phyloP scores from a whole-genome alignment of 306 rosid genomes.

The Acacia crassicarpa region DNA sequence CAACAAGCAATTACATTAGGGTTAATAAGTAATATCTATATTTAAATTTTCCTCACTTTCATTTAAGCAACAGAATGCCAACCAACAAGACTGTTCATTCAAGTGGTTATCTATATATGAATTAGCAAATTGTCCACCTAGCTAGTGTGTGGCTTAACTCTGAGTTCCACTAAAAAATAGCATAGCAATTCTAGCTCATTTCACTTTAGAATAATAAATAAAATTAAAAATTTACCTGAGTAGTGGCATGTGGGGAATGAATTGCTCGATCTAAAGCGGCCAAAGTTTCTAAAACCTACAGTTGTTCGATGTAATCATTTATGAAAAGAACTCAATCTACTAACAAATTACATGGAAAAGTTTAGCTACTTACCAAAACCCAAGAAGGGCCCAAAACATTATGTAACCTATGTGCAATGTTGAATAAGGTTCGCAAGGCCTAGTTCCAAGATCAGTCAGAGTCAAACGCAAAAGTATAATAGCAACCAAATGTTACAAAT shows the following conservation, averaged over 20 bases:
- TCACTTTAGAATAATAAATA: neutral
- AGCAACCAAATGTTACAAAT: conserved; percentile 25
- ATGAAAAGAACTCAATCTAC: conserved; percentile 10
- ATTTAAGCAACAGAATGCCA: conserved; percentile 24
- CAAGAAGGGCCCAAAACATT: conserved; percentile 97
- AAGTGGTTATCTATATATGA: neutral
- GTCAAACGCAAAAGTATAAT: conserved; percentile 16
- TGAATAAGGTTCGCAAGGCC: conserved; percentile 98
- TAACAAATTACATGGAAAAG: conserved; percentile 16
- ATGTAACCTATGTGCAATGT: conserved; percentile 92
- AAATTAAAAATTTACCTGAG: conserved; percentile 61
- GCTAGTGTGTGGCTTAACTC: conserved; percentile 12
- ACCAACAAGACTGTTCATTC: conserved; percentile 17
- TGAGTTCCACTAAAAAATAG: conserved; percentile 25
- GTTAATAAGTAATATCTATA: neutral
- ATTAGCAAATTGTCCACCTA: conserved; percentile 6
- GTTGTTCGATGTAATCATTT: conserved; percentile 25
- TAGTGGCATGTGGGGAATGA: conserved; percentile 95
- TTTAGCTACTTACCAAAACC: conserved; percentile 79
- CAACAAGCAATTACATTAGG: neutral
- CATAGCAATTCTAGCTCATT: neutral
- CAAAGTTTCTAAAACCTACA: conserved; percentile 92
- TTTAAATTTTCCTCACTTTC: neutral
- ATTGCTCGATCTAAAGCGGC: conserved; percentile 97
- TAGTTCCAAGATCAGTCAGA: conserved; percentile 40